Evolutionary conservation across 345 rosid genomes (phyloP).

Genomic region (Eucalyptus cloeziana): DNA sequence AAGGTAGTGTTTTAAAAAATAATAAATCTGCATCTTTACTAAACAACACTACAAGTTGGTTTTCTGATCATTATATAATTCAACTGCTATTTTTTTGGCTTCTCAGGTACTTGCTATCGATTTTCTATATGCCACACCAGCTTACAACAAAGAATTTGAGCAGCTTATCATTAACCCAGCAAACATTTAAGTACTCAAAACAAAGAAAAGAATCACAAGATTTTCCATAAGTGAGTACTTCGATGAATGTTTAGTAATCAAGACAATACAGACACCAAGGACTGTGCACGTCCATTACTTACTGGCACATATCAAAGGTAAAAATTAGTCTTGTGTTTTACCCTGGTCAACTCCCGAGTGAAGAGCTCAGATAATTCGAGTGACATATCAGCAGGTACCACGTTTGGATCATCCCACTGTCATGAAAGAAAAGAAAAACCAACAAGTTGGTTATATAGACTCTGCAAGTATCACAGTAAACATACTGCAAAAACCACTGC

Average conservation of each 20-base stretch:
- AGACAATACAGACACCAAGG: neutral
- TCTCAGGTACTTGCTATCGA: neutral
- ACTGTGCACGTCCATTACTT: neutral
- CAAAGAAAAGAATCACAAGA: neutral
- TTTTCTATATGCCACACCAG: neutral
- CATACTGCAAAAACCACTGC: neutral
- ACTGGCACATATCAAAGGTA: neutral
- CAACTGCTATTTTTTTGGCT: neutral
- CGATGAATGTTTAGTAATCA: neutral
- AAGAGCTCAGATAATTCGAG: constrained; percentile 90
- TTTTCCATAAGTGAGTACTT: neutral
- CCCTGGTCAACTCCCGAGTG: constrained; percentile 82
- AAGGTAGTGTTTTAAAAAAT: neutral
- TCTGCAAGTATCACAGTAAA: neutral
- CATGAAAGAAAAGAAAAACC: neutral
- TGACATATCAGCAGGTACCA: constrained; percentile 81
- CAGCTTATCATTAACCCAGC: neutral
- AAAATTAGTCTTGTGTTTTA: constrained; percentile 4
- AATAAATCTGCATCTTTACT: neutral
- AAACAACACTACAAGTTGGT: neutral
- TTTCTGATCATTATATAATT: neutral
- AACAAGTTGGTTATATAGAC: neutral
- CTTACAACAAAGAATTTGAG: neutral
- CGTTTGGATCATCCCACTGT: constrained; percentile 91
- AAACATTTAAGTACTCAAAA: neutral